Evolutionary conservation across 164 flowering plant genomes (phyloP).

Genomic region (Berberis vulgaris): DNA sequence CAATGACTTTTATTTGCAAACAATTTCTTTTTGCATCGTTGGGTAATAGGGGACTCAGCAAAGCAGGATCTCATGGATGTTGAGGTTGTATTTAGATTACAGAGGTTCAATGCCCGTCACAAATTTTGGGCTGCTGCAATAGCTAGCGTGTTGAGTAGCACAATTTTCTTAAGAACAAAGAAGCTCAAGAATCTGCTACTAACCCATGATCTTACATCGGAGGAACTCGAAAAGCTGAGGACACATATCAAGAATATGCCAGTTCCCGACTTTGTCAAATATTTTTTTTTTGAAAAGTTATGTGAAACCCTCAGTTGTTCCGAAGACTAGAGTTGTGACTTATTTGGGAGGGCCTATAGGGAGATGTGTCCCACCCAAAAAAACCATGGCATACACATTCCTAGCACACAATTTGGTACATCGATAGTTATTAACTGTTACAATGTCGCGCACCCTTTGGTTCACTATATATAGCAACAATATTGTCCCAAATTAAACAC

Average conservation of each 20-base stretch:
- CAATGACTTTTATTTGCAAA: conserved; percentile 1
- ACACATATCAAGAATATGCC: conserved; percentile 50
- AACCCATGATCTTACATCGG: conserved; percentile 49
- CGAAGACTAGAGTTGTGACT: too few species aligned
- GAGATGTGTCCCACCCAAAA: too few species aligned
- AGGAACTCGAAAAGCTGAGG: conserved; percentile 52
- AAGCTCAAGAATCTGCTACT: conserved; percentile 50
- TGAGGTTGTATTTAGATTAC: conserved; percentile 63
- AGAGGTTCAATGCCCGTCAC: conserved; percentile 64
- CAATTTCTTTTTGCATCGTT: conserved; percentile 59
- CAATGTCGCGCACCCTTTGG: too few species aligned
- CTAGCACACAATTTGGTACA: too few species aligned
- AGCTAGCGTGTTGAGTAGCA: conserved; percentile 58
- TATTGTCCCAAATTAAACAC: too few species aligned
- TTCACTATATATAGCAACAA: too few species aligned
- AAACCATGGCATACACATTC: too few species aligned
- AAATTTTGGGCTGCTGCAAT: conserved; percentile 76
- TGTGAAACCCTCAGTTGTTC: too few species aligned
- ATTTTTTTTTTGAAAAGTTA: background rate
- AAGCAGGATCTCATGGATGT: conserved; percentile 62
- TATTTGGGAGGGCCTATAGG: too few species aligned
- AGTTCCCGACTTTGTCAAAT: conserved; percentile 7
- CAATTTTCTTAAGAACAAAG: conserved; percentile 54
- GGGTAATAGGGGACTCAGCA: conserved; percentile 66
- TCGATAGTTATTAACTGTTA: too few species aligned